Evolutionary conservation across 2,329 filamentous ascomycete species (phyloP).

Genomic region (Tolypocladium tropicale): DNA sequence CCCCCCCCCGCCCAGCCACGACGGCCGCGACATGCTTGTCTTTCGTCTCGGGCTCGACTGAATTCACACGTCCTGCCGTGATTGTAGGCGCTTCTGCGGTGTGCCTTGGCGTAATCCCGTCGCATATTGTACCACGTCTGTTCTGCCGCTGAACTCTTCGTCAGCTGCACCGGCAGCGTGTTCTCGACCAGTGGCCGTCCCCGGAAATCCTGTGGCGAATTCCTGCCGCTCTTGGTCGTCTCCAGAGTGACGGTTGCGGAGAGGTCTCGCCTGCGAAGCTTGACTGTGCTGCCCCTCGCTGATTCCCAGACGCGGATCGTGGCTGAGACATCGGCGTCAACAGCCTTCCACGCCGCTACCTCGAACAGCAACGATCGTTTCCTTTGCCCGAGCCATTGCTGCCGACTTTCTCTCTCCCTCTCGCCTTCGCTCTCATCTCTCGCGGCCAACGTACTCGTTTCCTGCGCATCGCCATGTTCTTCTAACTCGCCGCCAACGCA

Average conservation of each 20-base stretch:
- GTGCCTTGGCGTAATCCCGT: neutral
- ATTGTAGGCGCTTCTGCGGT: neutral
- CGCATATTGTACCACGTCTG: neutral
- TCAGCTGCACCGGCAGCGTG: neutral
- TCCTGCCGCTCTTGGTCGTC: constrained; percentile 2
- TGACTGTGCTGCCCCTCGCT: constrained; percentile 1
- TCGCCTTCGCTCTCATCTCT: neutral
- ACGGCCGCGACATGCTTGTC: neutral
- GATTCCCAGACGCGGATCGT: constrained; percentile 8
- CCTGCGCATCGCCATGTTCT: constrained; percentile 1
- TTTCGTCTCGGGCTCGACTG: neutral
- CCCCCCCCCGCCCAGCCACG: too few species aligned
- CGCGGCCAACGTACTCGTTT: neutral
- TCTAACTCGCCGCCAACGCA: neutral
- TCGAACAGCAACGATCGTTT: neutral
- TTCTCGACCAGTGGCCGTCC: neutral
- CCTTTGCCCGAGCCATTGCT: neutral
- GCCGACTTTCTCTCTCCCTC: neutral
- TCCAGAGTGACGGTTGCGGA: constrained; percentile 12
- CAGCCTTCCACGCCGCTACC: constrained; percentile 1
- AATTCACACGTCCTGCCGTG: neutral
- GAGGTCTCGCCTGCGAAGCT: constrained; percentile 1
- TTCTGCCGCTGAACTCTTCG: neutral
- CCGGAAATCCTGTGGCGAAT: neutral
- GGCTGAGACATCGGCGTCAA: constrained; percentile 12